phyloP scores from a whole-genome alignment of 805 yeast genomes.

The Tetrapisispora taiwanensis region DNA sequence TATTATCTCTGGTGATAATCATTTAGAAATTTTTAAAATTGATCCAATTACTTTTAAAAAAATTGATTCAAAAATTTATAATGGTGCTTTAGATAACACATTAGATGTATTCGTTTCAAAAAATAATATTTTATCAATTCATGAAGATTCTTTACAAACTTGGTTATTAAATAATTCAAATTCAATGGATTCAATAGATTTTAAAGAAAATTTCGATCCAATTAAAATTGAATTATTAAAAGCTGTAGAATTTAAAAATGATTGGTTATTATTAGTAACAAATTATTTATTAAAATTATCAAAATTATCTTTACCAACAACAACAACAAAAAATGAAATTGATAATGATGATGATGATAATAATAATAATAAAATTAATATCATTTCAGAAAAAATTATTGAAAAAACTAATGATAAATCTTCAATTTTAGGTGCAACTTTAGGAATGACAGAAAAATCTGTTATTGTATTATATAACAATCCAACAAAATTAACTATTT shows the following conservation, averaged over 20 bases:
- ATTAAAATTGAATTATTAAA: neutral
- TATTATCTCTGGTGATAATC: slow-evolving; percentile 10
- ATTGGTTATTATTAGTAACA: slow-evolving; percentile 17
- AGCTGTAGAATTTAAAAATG: slow-evolving; percentile 8
- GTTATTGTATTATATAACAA: slow-evolving; percentile 16
- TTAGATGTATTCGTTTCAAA: slow-evolving; percentile 1
- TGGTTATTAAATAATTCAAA: neutral
- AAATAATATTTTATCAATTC: neutral
- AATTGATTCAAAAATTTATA: neutral
- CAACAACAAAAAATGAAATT: too few relatives aligned
- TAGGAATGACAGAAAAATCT: slow-evolving; percentile 29
- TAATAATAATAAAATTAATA: slow-evolving; percentile 3
- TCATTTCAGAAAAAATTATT: slow-evolving; percentile 1
- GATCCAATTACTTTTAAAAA: neutral
- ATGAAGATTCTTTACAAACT: neutral
- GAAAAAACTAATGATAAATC: slow-evolving; percentile 7
- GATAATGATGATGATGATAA: neutral
- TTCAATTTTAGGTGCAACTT: slow-evolving; percentile 11
- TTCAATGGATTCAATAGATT: neutral
- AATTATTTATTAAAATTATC: slow-evolving; percentile 10
- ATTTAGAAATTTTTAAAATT: slow-evolving; percentile 16
- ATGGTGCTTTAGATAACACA: neutral
- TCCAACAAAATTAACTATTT: slow-evolving; percentile 19
- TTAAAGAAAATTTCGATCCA: neutral
- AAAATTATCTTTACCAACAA: slow-evolving; percentile 7